These are phyloP conservation scores for Oidiodendron maius DNA, from an alignment of 495 filamentous ascomycete genomes.

Conservation along the genomic window DNA sequence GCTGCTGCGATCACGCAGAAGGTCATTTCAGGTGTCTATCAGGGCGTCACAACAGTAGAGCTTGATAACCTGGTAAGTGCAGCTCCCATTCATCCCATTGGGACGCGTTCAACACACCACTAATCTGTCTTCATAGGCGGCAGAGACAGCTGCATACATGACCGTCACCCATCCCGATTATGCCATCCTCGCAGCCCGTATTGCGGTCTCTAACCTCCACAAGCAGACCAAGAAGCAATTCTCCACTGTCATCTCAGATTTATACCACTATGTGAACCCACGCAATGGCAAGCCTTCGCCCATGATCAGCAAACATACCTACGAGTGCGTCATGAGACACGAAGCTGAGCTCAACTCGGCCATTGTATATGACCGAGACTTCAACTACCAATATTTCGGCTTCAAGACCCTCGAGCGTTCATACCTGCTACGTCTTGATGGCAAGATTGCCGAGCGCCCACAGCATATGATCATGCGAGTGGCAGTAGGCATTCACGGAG, in stretches of 20 bases:
- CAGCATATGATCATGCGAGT: constrained; percentile 99
- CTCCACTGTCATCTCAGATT: constrained; percentile 84
- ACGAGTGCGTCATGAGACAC: constrained; percentile 90
- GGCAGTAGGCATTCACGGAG: constrained; percentile 90
- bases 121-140: constrained; percentile 54
- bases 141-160: constrained; percentile 99
- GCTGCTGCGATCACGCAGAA: constrained; percentile 98
- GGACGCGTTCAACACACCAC: constrained; percentile 4
- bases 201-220: constrained; percentile 98
- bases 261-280: constrained; percentile 95
- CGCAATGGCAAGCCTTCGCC: constrained; percentile 79
- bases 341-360: constrained; percentile 95
- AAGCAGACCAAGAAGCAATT: constrained; percentile 99
- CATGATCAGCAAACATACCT: constrained; percentile 87
- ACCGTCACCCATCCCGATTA: constrained; percentile 99
- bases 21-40: constrained; percentile 98
- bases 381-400: constrained; percentile 99
- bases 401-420: constrained; percentile 99
- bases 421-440: constrained; percentile 87
- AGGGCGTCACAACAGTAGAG: constrained; percentile 92
- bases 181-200: constrained; percentile 96
- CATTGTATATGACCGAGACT: constrained; percentile 97
- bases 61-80: constrained; percentile 94
- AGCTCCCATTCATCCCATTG: constrained; percentile 10
- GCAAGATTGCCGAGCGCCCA: constrained; percentile 90